These are phyloP conservation scores for Mrakia frigida DNA, from an alignment of 768 basidiomycete species.

Conservation along the genomic window DNA sequence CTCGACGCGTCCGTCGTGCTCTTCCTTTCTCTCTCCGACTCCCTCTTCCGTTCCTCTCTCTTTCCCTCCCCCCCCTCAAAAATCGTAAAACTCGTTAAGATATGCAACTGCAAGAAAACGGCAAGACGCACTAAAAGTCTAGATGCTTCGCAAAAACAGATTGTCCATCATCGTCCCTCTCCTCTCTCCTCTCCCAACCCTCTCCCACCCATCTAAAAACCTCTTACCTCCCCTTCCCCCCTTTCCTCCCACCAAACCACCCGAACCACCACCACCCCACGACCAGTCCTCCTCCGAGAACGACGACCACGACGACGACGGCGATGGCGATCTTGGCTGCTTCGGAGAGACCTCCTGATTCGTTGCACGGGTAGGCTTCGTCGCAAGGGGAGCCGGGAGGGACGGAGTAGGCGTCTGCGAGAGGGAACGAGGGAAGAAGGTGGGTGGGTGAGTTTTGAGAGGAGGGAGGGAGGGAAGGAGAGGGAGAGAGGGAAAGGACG, in stretches of 20 bases:
- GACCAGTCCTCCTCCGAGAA: slow-evolving; percentile 40
- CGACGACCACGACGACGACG: slow-evolving; percentile 59
- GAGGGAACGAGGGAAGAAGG: slow-evolving; percentile 38
- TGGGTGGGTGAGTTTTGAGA: slow-evolving; percentile 12
- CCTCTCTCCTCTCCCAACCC: background rate
- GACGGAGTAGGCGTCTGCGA: slow-evolving; percentile 36
- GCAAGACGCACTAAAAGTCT: too few species aligned
- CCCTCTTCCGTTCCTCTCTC: background rate
- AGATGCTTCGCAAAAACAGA: too few species aligned
- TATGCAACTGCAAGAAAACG: too few species aligned
- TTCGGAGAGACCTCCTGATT: slow-evolving; percentile 53
- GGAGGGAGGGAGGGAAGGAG: background rate
- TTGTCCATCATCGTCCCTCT: background rate
- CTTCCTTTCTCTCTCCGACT: background rate
- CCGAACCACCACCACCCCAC: slow-evolving; percentile 25
- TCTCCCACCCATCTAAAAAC: background rate
- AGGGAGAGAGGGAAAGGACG: background rate
- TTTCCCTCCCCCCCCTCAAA: background rate
- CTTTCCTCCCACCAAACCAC: slow-evolving; percentile 14
- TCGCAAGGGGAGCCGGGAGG: slow-evolving; percentile 68
- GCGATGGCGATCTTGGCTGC: slow-evolving; percentile 66
- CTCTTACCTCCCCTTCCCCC: too few species aligned
- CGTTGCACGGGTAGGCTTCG: slow-evolving; percentile 51
- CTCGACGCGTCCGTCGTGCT: too few species aligned
- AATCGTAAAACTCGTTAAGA: too few species aligned